These are phyloP conservation scores for Fusarium pseudograminearum DNA, from an alignment of 2,329 filamentous ascomycete species.

Conservation along the genomic window DNA sequence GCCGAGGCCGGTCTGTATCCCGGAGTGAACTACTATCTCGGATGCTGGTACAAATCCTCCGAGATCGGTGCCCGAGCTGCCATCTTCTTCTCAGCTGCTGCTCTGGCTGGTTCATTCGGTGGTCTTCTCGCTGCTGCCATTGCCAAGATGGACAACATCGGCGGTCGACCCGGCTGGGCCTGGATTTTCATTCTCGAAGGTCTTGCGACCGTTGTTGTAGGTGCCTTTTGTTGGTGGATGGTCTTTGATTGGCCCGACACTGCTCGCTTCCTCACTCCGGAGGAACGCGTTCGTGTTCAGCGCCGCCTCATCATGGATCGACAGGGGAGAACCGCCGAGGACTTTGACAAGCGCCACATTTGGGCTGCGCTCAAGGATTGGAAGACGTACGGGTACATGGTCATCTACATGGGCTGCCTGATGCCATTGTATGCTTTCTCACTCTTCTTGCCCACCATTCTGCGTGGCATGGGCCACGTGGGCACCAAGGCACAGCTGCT, in stretches of 20 bases:
- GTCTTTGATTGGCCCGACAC: slow-evolving; percentile 84
- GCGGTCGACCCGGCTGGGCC: slow-evolving; percentile 65
- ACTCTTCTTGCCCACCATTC: slow-evolving; percentile 69
- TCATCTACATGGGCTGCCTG: slow-evolving; percentile 62
- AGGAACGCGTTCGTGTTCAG: slow-evolving; percentile 76
- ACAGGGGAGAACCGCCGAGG: slow-evolving; percentile 75
- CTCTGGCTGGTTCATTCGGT: slow-evolving; percentile 79
- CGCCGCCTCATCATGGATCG: slow-evolving; percentile 75
- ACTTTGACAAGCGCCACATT: slow-evolving; percentile 77
- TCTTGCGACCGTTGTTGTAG: slow-evolving; percentile 73
- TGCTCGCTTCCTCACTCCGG: slow-evolving; percentile 74
- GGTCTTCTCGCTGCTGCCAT: slow-evolving; percentile 78
- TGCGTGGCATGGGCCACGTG: slow-evolving; percentile 52
- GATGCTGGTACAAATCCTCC: slow-evolving; percentile 81
- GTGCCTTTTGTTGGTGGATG: slow-evolving; percentile 75
- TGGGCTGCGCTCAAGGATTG: slow-evolving; percentile 79
- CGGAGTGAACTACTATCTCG: slow-evolving; percentile 75
- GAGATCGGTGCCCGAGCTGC: slow-evolving; percentile 79
- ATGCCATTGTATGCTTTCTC: slow-evolving; percentile 65
- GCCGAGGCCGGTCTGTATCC: slow-evolving; percentile 75
- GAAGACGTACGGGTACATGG: slow-evolving; percentile 73
- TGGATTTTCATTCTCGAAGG: slow-evolving; percentile 78
- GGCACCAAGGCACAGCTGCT: slow-evolving; percentile 65
- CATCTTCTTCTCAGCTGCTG: slow-evolving; percentile 84
- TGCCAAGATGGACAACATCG: slow-evolving; percentile 71